Evolutionary conservation across 768 basidiomycete genomes (phyloP), one percentile per base, ranked within the genome.

Genomic region (Coprinopsis sp.): DNA sequence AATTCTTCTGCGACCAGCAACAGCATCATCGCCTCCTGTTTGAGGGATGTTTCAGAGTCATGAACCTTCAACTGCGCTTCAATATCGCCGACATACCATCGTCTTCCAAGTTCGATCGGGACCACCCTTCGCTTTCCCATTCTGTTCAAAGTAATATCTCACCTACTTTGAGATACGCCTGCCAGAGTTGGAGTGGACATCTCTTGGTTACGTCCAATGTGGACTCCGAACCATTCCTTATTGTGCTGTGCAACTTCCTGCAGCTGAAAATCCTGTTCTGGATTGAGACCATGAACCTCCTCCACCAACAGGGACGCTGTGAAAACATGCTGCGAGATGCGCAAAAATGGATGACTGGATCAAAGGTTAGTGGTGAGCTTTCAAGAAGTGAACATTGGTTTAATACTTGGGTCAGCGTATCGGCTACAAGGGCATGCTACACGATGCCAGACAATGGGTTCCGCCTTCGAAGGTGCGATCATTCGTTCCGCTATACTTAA

Each of bases 21-120:
- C n/a, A n/a, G n/a, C n/a, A n/a, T n/a, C n/a, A n/a, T n/a, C n/a
- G n/a, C n/a, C n/a, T n/a, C 2, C 54, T 60, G 19, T 36, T 37
- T 8, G 8, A 44, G 3, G 19, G 22, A 8, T 56, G 56, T 38
- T 60, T 57, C 28, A 16, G 30, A n/a, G 19, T 54, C 33, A 55
- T 59, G 58, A 47, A 47, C 21, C 14, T 8, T 12, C 16, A 24
- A 4, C 39, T 59, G 8, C 43, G 37, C 6, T 59, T 59, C 48
- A 59, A 59, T 34, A 56, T 59, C 0, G 45, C 39, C 16, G 39
- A 56, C n/a, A 45, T 59, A 6, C 24, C 46, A 6, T 49, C 55
- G 22, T 56, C 58, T 1, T 59, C 49, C 33, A 4, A 53, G 2
- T 44, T 56, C 8, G 55, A 59, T 24, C 3, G 7, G 11, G 43